Evolutionary conservation across 2,329 filamentous ascomycete genomes (phyloP), one percentile per base, ranked within the genome.

Genomic region (Trichoderma sp.): DNA sequence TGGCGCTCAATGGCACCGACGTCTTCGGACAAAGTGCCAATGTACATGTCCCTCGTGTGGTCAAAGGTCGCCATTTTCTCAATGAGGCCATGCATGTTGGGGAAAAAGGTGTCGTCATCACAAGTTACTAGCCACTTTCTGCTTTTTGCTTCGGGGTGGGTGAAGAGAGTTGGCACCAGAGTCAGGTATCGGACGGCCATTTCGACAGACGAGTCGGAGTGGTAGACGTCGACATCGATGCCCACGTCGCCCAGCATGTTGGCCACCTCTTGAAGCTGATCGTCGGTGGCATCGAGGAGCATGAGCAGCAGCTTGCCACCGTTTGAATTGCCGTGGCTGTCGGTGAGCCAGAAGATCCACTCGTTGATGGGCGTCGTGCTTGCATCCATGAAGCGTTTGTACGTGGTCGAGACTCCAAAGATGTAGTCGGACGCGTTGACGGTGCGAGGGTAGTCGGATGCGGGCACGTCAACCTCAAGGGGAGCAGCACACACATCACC

Each of bases 31-130:
- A 91, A 78, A 6, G 87, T 88, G 57, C 89, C 89, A 58, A 91
- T 84, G 76, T 91, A 91, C 76, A 88, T 84, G 72, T 85, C 82
- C 61, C 84, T 79, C 1, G 79, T 82, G 71, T 86, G 80, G 74
- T 91, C 86, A 75, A 86, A 88, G 5, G 82, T 79, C n/a, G 79
- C 80, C 55, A 91, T 82, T 62, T 83, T 85, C 47, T 86, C 81
- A 3, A 86, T 81, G 13, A 91, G 80, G 12, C 80, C 84, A 68
- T 88, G 81, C 78, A 90, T 88, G 71, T 85, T 89, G 6, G 86
- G 85, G 81, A 91, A 91, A 77, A 90, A 91, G 3, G 89, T 91
- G 73, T 91, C 89, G 74, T 91, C 89, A 74, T 91, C 88, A 76
- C 89, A 90, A 15, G 87, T 84, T 15, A 88, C 88, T 1, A 88